Percentiles rank a stretch among this genome's conserved stretches.
Conservation (phyloP, 163 green algal genomes). For the Scenedesmus sp. region DNA sequence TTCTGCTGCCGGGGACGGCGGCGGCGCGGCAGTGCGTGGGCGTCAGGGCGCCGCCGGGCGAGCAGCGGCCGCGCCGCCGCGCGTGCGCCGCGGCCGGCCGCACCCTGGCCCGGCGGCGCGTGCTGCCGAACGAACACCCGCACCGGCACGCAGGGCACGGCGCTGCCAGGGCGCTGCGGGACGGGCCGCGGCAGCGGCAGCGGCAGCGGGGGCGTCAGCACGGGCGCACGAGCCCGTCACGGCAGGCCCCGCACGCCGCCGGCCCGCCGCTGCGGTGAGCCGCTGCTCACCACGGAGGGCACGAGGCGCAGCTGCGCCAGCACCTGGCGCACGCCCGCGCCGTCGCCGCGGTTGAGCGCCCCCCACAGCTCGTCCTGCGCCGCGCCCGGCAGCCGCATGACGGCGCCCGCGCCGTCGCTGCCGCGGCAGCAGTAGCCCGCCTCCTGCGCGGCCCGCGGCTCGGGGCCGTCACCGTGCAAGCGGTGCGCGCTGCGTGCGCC, state of each 20-base stretch:
- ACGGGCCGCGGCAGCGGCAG: constrained; percentile 1
- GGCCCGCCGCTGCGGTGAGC: too few species aligned
- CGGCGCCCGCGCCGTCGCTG: constrained; percentile 46
- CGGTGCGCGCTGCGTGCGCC: too few species aligned
- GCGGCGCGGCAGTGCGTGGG: too few species aligned
- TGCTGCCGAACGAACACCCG: constrained; percentile 31
- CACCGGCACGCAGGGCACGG: constrained; percentile 2
- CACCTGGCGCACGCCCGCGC: background rate
- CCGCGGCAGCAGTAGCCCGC: constrained; percentile 55
- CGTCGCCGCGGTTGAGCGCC: constrained; percentile 40
- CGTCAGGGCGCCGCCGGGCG: too few species aligned
- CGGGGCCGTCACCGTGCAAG: background rate
- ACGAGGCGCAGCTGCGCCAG: constrained; percentile 16
- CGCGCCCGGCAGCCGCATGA: constrained; percentile 54
- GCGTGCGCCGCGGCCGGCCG: background rate
- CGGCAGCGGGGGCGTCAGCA: background rate
- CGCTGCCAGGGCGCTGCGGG: constrained; percentile 20
- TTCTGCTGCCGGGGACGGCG: too few species aligned
- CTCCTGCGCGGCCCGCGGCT: constrained; percentile 59
- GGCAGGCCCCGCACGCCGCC: too few species aligned
- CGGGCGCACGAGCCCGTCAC: too few species aligned
- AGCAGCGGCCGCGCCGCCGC: too few species aligned
- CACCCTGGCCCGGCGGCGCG: too few species aligned
- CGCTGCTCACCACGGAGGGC: constrained; percentile 37
- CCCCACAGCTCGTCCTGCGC: constrained; percentile 54